A percentile compares a stretch with the other conserved stretches of the same genome.
Evolutionary conservation across 768 basidiomycete species (phyloP).

Genomic region (Cubamyces sp.): DNA sequence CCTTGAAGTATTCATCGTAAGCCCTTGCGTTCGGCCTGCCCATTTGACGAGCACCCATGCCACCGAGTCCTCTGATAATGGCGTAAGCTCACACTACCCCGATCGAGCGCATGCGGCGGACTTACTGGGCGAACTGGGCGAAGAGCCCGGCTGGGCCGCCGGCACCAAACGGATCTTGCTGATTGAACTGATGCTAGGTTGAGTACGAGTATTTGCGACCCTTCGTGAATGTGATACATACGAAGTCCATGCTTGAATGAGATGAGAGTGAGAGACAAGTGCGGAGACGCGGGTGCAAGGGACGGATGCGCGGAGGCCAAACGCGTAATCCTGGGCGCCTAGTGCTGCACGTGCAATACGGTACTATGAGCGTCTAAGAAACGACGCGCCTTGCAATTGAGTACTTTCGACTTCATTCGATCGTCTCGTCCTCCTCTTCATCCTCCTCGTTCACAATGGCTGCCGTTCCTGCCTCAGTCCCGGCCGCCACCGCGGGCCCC

Average conservation of each 20-base stretch:
- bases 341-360: slow-evolving; percentile 9
- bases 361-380: slow-evolving; percentile 9
- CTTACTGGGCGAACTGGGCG: slow-evolving; percentile 67
- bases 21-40: slow-evolving; percentile 66
- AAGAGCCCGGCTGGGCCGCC: slow-evolving; percentile 66
- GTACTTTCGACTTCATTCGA: slow-evolving; percentile 14
- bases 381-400: slow-evolving; percentile 17
- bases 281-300: slow-evolving; percentile 24
- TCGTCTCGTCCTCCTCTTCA: not conserved
- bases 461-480: slow-evolving; percentile 23
- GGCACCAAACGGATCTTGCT: slow-evolving; percentile 37
- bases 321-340: slow-evolving; percentile 25
- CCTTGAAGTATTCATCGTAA: slow-evolving; percentile 92
- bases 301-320: slow-evolving; percentile 13
- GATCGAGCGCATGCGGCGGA: slow-evolving; percentile 9
- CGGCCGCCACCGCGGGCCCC: slow-evolving; percentile 25
- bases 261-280: slow-evolving; percentile 23
- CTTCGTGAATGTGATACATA: slow-evolving; percentile 26
- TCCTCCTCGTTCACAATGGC: slow-evolving; percentile 31
- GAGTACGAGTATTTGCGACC: not conserved
- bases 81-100: slow-evolving; percentile 14
- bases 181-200: slow-evolving; percentile 41
- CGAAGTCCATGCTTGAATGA: slow-evolving; percentile 42
- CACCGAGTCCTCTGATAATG: slow-evolving; percentile 54
- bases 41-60: slow-evolving; percentile 49